A percentile compares a stretch with the other conserved stretches of the same genome.
Evolutionary conservation across 768 basidiomycete genomes (phyloP).

Genomic region (Coprinopsis cinerea): DNA sequence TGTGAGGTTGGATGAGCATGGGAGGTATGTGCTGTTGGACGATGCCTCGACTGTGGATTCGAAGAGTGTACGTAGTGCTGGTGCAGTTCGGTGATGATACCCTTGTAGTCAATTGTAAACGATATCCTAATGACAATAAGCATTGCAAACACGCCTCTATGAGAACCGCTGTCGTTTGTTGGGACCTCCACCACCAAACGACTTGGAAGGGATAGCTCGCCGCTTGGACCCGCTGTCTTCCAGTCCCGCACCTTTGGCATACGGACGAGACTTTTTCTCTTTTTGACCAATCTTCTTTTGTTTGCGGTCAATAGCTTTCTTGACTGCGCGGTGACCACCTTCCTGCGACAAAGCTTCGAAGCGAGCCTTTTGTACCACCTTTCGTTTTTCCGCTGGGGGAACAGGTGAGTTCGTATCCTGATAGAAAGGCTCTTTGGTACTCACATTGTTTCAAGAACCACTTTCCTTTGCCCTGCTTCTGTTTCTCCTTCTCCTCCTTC

Average conservation of each 20-base stretch:
- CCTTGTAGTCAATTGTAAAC: neutral
- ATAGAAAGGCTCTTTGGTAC: conserved; percentile 20
- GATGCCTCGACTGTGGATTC: conserved; percentile 9
- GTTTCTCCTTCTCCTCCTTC: conserved; percentile 60
- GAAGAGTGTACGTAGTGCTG: neutral
- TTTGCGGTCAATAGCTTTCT: conserved; percentile 85
- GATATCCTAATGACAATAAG: neutral
- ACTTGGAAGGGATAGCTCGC: conserved; percentile 4
- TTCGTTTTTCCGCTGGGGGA: conserved; percentile 70
- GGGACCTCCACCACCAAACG: conserved; percentile 8
- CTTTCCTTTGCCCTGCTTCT: conserved; percentile 67
- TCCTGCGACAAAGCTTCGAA: conserved; percentile 31
- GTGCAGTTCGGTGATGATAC: neutral
- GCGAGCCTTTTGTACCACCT: conserved; percentile 63
- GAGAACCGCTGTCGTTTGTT: conserved; percentile 13
- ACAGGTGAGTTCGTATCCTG: neutral
- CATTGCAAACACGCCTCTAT: neutral
- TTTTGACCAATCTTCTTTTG: conserved; percentile 82
- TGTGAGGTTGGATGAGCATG: conserved; percentile 48
- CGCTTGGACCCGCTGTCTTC: conserved; percentile 11
- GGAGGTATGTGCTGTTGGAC: conserved; percentile 47
- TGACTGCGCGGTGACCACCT: conserved; percentile 66
- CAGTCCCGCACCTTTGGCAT: conserved; percentile 24
- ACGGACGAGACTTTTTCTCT: conserved; percentile 83
- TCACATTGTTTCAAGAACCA: conserved; percentile 86